A percentile compares a stretch with the other conserved stretches of the same genome.
phyloP scores from a whole-genome alignment of 2,329 filamentous ascomycete species.

The Fusarium brevicatenulatum region DNA sequence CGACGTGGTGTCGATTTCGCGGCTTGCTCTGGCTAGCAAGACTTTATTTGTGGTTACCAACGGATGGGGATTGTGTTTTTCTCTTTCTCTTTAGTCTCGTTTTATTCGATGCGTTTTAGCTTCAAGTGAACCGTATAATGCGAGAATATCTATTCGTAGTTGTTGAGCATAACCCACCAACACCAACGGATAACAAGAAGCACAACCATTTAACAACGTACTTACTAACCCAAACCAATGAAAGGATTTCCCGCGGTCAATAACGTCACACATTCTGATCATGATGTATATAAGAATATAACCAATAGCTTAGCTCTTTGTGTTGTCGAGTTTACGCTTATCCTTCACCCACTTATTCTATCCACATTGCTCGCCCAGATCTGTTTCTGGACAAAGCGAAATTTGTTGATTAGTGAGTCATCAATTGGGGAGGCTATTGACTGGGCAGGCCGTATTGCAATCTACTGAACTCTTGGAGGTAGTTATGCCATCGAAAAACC shows the following conservation, averaged over 20 bases:
- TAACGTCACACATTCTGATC: not conserved
- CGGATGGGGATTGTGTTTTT: not conserved
- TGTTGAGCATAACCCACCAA: not conserved
- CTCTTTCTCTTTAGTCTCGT: not conserved
- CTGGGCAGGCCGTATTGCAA: not conserved
- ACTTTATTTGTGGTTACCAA: not conserved
- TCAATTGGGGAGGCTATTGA: not conserved
- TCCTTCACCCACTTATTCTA: not conserved
- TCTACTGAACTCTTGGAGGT: not conserved
- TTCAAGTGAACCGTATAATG: not conserved
- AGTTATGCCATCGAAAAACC: not conserved
- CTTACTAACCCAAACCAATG: not conserved
- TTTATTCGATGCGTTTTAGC: not conserved
- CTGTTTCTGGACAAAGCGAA: not conserved
- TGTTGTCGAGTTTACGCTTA: not conserved
- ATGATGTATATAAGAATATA: not conserved
- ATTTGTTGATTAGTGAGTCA: not conserved
- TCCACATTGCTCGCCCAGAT: slow-evolving; percentile 4
- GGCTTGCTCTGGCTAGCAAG: not conserved
- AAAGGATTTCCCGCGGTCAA: not conserved
- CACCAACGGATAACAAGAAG: not conserved
- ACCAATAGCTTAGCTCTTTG: not conserved
- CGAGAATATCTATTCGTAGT: not conserved
- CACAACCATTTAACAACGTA: not conserved
- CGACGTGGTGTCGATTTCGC: not conserved